phyloP scores from a whole-genome alignment of 2,329 filamentous ascomycete genomes.

The Drechslerella coelobrocha region DNA sequence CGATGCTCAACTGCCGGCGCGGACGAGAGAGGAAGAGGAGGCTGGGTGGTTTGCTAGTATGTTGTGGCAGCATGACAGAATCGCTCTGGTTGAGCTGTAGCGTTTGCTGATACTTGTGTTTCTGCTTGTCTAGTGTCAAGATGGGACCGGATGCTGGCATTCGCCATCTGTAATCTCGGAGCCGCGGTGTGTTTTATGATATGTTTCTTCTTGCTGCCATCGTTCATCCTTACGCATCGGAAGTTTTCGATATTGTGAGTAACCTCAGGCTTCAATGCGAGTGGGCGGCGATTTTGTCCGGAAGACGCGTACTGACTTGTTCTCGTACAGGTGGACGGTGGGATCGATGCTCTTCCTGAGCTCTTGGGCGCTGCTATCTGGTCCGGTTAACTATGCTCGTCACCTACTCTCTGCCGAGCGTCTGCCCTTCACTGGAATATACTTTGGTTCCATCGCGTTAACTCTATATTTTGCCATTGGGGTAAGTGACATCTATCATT shows the following conservation, averaged over 20 bases:
- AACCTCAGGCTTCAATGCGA: conserved; percentile 5
- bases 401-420: conserved; percentile 85
- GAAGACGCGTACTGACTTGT: conserved; percentile 16
- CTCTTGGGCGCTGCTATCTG: conserved; percentile 95
- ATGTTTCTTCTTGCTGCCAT: conserved; percentile 87
- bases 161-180: conserved; percentile 86
- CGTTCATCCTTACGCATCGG: conserved; percentile 78
- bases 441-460: conserved; percentile 89
- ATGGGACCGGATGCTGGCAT: conserved; percentile 94
- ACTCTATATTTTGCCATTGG: conserved; percentile 92
- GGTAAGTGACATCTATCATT: conserved; percentile 67
- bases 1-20: conserved; percentile 78
- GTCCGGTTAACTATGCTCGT: conserved; percentile 78
- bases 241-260: conserved; percentile 99
- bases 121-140: conserved; percentile 75
- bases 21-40: conserved; percentile 86
- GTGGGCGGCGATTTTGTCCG: not conserved
- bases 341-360: conserved; percentile 87
- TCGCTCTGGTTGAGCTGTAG: conserved; percentile 56
- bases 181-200: conserved; percentile 91
- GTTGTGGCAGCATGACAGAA: conserved; percentile 65
- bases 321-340: conserved; percentile 81
- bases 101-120: conserved; percentile 56
- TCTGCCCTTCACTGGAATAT: conserved; percentile 89
- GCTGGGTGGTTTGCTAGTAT: conserved; percentile 95